phyloP scores from a whole-genome alignment of 495 filamentous ascomycete species.

The Neurospora discreta region DNA sequence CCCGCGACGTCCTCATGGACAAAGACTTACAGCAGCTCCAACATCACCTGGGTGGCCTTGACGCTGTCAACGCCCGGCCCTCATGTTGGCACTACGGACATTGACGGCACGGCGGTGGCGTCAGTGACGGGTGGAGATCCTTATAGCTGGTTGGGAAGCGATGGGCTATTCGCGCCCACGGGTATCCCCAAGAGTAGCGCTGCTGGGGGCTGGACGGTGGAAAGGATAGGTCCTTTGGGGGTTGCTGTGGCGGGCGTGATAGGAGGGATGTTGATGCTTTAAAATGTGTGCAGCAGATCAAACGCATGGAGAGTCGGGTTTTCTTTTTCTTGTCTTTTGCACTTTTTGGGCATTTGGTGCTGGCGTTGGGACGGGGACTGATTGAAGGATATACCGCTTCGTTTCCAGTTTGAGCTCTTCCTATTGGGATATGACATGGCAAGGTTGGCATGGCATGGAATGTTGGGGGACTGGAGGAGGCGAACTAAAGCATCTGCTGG shows the following conservation, averaged over 20 bases:
- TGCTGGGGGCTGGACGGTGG: not conserved
- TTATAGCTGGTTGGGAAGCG: slow-evolving; percentile 4
- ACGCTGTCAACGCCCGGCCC: slow-evolving; percentile 22
- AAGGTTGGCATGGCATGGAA: not conserved
- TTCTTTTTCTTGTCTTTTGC: not conserved
- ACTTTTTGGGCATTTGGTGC: not conserved
- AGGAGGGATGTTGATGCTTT: not conserved
- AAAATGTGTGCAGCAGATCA: not conserved
- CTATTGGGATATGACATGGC: not conserved
- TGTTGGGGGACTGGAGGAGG: not conserved
- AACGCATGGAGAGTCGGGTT: not conserved
- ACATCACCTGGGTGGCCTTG: slow-evolving; percentile 25
- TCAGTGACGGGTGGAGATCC: slow-evolving; percentile 1
- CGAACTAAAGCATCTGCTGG: not conserved
- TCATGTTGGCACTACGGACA: slow-evolving; percentile 12
- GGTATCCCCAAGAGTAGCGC: slow-evolving; percentile 1
- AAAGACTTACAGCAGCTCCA: slow-evolving; percentile 17
- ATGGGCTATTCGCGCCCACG: not conserved
- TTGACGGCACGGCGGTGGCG: slow-evolving; percentile 11
- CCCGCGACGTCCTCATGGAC: slow-evolving; percentile 24
- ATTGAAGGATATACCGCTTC: not conserved
- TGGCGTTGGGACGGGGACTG: not conserved
- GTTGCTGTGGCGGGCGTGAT: not conserved
- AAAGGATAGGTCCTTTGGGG: not conserved
- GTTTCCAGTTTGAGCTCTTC: not conserved